These are phyloP conservation scores for Didymella arachidicola DNA, from an alignment of 2,329 filamentous ascomycete genomes.

Conservation along the genomic window DNA sequence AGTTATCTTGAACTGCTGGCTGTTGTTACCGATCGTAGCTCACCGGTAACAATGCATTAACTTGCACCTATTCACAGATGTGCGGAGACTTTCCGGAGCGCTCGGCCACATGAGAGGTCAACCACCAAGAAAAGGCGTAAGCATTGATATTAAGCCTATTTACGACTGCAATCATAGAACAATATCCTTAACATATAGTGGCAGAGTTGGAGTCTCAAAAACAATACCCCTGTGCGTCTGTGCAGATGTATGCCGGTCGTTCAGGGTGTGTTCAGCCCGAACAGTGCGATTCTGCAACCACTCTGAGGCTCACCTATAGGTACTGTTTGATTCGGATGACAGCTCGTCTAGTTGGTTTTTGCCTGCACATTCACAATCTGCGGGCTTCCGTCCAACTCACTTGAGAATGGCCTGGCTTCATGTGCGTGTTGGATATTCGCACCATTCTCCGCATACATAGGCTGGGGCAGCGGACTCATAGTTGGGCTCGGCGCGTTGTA, in stretches of 20 bases:
- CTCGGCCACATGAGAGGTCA: neutral
- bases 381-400: constrained; percentile 28
- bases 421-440: constrained; percentile 4
- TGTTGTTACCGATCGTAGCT: neutral
- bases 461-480: constrained; percentile 23
- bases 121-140: too few relatives aligned
- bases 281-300: too few relatives aligned
- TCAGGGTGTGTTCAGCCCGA: neutral
- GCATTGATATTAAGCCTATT: neutral
- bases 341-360: neutral
- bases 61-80: neutral
- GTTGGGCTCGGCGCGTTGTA: constrained; percentile 23
- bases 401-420: constrained; percentile 30
- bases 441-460: constrained; percentile 21
- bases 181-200: neutral
- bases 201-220: too few relatives aligned
- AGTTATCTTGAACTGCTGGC: neutral
- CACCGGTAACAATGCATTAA: neutral
- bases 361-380: constrained; percentile 7
- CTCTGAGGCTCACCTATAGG: too few relatives aligned
- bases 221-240: neutral
- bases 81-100: neutral
- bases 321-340: too few relatives aligned
- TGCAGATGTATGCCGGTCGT: neutral
- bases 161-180: neutral